These are phyloP conservation scores for Babesia divergens DNA, from an alignment of 169 alveolate species.

Conservation along the genomic window DNA sequence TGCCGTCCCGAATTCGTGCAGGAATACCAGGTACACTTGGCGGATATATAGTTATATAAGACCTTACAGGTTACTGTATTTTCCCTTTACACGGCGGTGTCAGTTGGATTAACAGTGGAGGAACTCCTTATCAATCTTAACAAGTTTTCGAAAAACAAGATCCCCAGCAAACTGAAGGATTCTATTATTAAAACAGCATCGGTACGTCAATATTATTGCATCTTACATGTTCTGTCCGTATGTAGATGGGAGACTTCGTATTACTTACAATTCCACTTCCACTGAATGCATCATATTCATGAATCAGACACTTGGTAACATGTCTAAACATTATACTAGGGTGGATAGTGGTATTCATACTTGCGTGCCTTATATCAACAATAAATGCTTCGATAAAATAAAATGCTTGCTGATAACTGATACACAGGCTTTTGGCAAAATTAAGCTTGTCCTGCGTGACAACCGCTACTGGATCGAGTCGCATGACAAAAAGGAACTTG, in stretches of 20 bases:
- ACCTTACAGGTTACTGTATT: conserved; percentile 71
- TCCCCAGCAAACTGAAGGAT: conserved; percentile 81
- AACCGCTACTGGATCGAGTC: conserved; percentile 91
- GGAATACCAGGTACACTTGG: conserved; percentile 85
- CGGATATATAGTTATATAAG: neutral
- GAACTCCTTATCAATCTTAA: conserved; percentile 88
- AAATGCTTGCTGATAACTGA: neutral
- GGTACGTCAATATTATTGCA: conserved; percentile 13
- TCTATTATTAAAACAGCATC: conserved; percentile 82
- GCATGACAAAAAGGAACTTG: conserved; percentile 79
- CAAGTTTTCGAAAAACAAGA: conserved; percentile 86
- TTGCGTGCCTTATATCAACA: too few relatives aligned
- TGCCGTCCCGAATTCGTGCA: conserved; percentile 95
- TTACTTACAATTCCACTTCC: too few relatives aligned
- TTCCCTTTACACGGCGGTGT: conserved; percentile 95
- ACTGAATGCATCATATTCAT: too few relatives aligned
- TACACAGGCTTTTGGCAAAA: conserved; percentile 86
- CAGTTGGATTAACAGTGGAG: conserved; percentile 91
- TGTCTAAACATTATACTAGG: too few relatives aligned
- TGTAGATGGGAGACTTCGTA: too few relatives aligned
- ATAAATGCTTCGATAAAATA: too few relatives aligned
- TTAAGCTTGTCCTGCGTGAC: conserved; percentile 89
- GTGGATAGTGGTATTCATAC: too few relatives aligned
- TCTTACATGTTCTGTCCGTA: too few relatives aligned
- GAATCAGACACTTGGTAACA: neutral